Base-by-base conservation (phyloP, 1,139 yeast genomes). In the Saccharomyces hybrid region DNA sequence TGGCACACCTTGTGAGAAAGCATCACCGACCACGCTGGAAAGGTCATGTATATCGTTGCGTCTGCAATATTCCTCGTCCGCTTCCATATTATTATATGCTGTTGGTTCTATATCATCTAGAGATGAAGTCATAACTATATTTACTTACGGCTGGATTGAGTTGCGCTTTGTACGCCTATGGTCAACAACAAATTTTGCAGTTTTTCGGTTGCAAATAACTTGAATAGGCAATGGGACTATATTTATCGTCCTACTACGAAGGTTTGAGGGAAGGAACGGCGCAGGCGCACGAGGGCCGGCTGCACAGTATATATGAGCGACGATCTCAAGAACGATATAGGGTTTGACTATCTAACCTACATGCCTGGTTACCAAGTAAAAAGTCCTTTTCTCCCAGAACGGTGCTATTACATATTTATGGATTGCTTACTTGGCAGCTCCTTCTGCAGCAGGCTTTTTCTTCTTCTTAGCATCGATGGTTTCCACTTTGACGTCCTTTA, bases 401-500 rank as follows among this genome's bases (percentile, higher is more conserved):
- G 16, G 16, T 32, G 38, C 16, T 32, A 14, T 32, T 32, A n/a
- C 16, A n/a, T 32, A 8, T 7, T 34, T 34, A 8, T 16, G 8
- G 5, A 7, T 16, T 16, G 42, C 25, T 46, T 55, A 58, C 53
- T 57, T 58, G 25, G 58, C 56, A 51, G 64, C 60, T 28, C 68
- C 57, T 25, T 70, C 61, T 67, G 59, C 62, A 7, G 63, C 56
- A 48, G 69, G 62, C 76, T 85, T 86, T 77, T 86, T 86, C 73
- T 83, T 84, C 73, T 84, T 86, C 75, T 85, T 86, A 59, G 88
- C 95, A 62, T 86, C 95, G 27, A 86, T 77, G 63, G 83, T 88
- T 70, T 90, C 97, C 27, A 91, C 95, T 73, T 89, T 88, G 60
- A 91, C 88, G 60, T 87, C 90, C 54, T 82, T 77, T 60, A 91